Evolutionary conservation across 2,329 filamentous ascomycete genomes (phyloP).

Genomic region (Pseudogymnoascus sp.): DNA sequence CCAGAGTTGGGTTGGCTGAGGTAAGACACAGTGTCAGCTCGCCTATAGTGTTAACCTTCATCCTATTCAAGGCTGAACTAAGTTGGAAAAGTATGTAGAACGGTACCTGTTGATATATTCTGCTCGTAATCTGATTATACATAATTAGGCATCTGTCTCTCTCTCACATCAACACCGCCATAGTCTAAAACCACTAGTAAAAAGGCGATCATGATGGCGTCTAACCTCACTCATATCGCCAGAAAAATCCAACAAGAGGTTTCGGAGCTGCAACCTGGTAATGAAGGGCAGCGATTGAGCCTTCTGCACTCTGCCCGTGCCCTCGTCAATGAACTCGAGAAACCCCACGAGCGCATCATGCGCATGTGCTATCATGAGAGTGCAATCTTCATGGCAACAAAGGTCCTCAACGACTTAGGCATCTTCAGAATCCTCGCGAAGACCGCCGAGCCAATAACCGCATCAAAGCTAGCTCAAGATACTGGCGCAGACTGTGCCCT

Average conservation of each 20-base stretch:
- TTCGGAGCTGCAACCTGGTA: not conserved
- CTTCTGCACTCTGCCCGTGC: slow-evolving; percentile 4
- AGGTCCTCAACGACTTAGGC: not conserved
- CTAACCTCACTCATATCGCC: not conserved
- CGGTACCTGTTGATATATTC: not conserved
- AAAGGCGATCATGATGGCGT: not conserved
- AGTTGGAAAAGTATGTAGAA: not conserved
- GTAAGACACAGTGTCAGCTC: not conserved
- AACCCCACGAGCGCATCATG: slow-evolving; percentile 9
- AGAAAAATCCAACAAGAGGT: not conserved
- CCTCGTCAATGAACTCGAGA: slow-evolving; percentile 5
- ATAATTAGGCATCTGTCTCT: not conserved
- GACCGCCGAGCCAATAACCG: not conserved
- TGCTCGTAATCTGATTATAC: not conserved
- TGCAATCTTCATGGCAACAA: slow-evolving; percentile 4
- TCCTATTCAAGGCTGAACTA: not conserved
- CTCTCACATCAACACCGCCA: not conserved
- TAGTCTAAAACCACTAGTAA: not conserved
- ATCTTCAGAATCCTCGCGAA: slow-evolving; percentile 3
- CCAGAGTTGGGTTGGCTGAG: not conserved
- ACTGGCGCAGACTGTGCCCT: slow-evolving; percentile 5
- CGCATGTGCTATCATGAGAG: slow-evolving; percentile 8
- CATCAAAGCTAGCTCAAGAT: slow-evolving; percentile 6
- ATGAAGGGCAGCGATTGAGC: not conserved
- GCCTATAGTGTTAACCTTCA: not conserved